A percentile compares a stretch with the other conserved stretches of the same genome.
phyloP scores from a whole-genome alignment of 164 flowering plant genomes.

The Sextonia rubra region DNA sequence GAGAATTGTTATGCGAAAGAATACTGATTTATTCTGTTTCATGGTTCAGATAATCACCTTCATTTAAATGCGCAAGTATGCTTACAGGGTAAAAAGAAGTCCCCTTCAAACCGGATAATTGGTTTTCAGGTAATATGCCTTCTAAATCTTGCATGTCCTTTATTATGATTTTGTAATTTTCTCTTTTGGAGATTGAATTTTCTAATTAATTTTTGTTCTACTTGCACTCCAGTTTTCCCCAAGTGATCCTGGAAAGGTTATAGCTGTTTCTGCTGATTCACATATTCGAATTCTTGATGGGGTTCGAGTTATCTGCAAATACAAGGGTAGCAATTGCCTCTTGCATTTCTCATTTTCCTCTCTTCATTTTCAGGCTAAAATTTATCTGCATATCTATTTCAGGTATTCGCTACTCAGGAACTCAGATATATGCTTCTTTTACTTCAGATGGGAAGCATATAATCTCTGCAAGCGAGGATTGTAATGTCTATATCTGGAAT shows the following conservation, averaged over 20 bases:
- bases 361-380: too few species aligned
- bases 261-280: conserved; percentile 79
- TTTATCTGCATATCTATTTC: background rate
- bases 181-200: background rate
- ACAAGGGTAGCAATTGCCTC: conserved; percentile 35
- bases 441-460: conserved; percentile 69
- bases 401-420: conserved; percentile 46
- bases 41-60: conserved; percentile 49
- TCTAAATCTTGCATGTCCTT: background rate
- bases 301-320: conserved; percentile 44
- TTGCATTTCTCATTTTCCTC: too few species aligned
- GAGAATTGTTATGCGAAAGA: background rate
- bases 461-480: conserved; percentile 66
- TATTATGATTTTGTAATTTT: background rate
- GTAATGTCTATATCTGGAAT: conserved; percentile 66
- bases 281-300: conserved; percentile 51
- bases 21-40: background rate
- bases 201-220: background rate
- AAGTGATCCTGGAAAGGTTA: conserved; percentile 44
- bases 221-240: conserved; percentile 51
- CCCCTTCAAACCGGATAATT: conserved; percentile 55
- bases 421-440: conserved; percentile 59
- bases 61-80: conserved; percentile 40
- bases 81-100: conserved; percentile 64
- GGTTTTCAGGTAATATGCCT: conserved; percentile 60